Percentiles rank a stretch among this genome's conserved stretches.
These are phyloP conservation scores for Cytospora chrysosperma DNA, from an alignment of 2,329 filamentous ascomycete species.

Conservation along the genomic window DNA sequence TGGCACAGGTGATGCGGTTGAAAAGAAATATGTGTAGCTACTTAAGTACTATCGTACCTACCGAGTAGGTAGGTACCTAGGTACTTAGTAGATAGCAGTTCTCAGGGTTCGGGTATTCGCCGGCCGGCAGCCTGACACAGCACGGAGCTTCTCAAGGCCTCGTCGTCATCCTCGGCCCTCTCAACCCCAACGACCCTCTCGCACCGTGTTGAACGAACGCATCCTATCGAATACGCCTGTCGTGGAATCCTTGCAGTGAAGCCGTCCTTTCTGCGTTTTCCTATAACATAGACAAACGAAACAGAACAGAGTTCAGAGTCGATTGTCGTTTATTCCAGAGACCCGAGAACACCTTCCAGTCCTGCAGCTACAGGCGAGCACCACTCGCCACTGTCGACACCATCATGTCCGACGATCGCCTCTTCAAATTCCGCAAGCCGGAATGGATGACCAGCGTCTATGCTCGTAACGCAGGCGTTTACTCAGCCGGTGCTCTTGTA, in stretches of 20 bases:
- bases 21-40: too few species aligned
- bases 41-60: too few species aligned
- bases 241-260: not conserved
- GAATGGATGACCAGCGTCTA: constrained; percentile 66
- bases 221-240: not conserved
- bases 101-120: constrained; percentile 19
- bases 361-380: not conserved
- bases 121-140: constrained; percentile 12
- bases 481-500: constrained; percentile 62
- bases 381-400: constrained; percentile 23
- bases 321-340: not conserved
- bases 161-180: constrained; percentile 25
- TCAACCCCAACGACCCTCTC: constrained; percentile 13
- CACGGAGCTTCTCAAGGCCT: constrained; percentile 17
- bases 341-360: not conserved
- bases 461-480: constrained; percentile 64
- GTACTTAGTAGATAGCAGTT: not conserved
- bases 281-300: not conserved
- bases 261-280: not conserved
- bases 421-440: constrained; percentile 66
- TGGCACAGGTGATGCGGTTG: not conserved
- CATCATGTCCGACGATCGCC: constrained; percentile 65
- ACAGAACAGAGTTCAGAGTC: not conserved
- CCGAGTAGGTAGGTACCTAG: not conserved
- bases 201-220: not conserved